phyloP scores from a whole-genome alignment of 345 rosid genomes.

The Microthlaspi erraticum region DNA sequence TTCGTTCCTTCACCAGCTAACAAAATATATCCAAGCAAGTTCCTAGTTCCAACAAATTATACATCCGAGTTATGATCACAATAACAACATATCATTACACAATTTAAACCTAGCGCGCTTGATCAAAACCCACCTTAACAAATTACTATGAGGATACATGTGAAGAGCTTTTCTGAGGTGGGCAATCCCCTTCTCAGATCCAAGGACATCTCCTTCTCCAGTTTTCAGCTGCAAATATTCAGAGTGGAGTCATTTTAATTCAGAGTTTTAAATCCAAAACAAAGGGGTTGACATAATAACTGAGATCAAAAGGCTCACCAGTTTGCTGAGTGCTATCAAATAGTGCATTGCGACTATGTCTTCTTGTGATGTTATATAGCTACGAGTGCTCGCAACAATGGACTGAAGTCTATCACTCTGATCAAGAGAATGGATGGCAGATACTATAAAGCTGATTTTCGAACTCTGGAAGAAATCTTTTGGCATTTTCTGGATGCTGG shows the following conservation, averaged over 20 bases:
- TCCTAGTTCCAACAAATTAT: conserved; percentile 54
- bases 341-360: conserved; percentile 72
- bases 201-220: conserved; percentile 63
- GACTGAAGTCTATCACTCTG: conserved; percentile 64
- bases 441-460: conserved; percentile 68
- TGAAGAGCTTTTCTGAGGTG: conserved; percentile 88
- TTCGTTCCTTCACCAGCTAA: conserved; percentile 65
- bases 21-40: conserved; percentile 85
- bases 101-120: background rate
- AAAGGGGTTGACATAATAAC: conserved; percentile 1
- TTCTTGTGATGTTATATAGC: conserved; percentile 56
- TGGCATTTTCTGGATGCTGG: conserved; percentile 80
- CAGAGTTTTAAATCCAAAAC: conserved; percentile 2
- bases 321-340: conserved; percentile 73
- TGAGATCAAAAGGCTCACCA: conserved; percentile 58
- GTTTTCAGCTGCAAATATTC: conserved; percentile 66
- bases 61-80: conserved; percentile 11
- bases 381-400: conserved; percentile 61
- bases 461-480: conserved; percentile 66
- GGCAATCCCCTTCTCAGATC: conserved; percentile 65
- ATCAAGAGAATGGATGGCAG: conserved; percentile 82
- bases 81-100: conserved; percentile 21
- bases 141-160: conserved; percentile 70
- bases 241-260: conserved; percentile 25
- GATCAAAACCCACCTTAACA: conserved; percentile 62